Evolutionary conservation across 495 filamentous ascomycete species (phyloP).

Genomic region (Pseudevernia furfuracea): DNA sequence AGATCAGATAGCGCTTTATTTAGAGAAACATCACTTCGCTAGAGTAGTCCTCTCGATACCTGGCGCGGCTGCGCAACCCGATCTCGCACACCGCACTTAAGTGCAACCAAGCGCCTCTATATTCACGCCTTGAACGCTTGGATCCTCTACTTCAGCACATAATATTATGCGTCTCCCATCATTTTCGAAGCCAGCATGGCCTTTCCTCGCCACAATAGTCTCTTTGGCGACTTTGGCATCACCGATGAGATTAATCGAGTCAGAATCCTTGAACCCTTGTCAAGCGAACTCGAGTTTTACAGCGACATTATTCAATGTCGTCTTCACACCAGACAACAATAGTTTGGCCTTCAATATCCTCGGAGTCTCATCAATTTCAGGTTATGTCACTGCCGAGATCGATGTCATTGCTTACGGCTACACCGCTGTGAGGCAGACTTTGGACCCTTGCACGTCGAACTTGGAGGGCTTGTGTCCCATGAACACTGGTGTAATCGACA

Average conservation of each 20-base stretch:
- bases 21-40: not conserved
- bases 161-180: constrained; percentile 31
- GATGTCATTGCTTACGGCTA: constrained; percentile 77
- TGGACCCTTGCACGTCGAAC: constrained; percentile 69
- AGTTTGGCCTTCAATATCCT: constrained; percentile 67
- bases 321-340: constrained; percentile 68
- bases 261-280: constrained; percentile 70
- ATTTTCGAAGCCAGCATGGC: constrained; percentile 22
- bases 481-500: constrained; percentile 72
- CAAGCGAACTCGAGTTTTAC: constrained; percentile 72
- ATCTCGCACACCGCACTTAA: constrained; percentile 1
- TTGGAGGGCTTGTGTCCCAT: constrained; percentile 86
- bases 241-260: constrained; percentile 49
- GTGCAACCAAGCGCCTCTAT: constrained; percentile 6
- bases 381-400: constrained; percentile 74
- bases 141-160: not conserved
- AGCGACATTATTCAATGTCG: constrained; percentile 73
- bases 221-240: constrained; percentile 36
- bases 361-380: constrained; percentile 76
- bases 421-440: constrained; percentile 48
- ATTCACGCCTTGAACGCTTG: constrained; percentile 2
- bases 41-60: not conserved
- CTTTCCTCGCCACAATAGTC: constrained; percentile 34
- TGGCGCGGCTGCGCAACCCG: constrained; percentile 7
- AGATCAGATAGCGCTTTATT: constrained; percentile 1